Base-by-base conservation (phyloP, 176 grass and related monocot genomes). In the Triticum urartu region DNA sequence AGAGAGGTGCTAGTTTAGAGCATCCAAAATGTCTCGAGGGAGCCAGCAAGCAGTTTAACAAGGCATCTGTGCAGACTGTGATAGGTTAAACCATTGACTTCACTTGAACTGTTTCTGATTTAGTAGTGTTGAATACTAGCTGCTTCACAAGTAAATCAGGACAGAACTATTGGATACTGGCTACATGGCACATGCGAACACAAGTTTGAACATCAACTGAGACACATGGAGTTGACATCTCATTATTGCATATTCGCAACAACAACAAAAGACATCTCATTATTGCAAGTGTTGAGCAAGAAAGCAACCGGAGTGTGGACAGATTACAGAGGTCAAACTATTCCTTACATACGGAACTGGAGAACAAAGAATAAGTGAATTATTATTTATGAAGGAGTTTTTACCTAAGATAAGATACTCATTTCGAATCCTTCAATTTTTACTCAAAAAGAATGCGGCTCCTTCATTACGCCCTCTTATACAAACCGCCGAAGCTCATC, bases 371-470 rank as follows among this genome's bases (percentile, higher is more conserved):
- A 61, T 72, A 25, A 56, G 40, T 39, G 68, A 87, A 87, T 64
- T 54, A 26, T n/a, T 15, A 71, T 35, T 6, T n/a, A 84, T 61
- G 26, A 11, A 30, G 14, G 17, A 58, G 10, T 87, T 84, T 87
- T 84, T 68, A 30, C 21, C 81, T 45, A 87, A 79, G 48, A 64
- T 45, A 87, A 79, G 48, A 64, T 87, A 15, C 9, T 26, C 36
- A 9, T 11, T 26, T 39, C 25, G 26, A 36, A 79, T 60, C 45
- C 34, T 87, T 75, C 25, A 22, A 0, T 39, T 66, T 90, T 84
- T 20, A 82, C 52, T 64, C 8, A 17, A 61, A 86, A 89, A 83
- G 32, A 86, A 75, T 75, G 62, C 36, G 38, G 63, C 38, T 39
- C 14, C 36, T 43, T 75, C 24, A 6, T 3, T 22, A 47, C 25